Conservation (phyloP, 176 grass and related monocot genomes). For the Juncus inflexus region DNA sequence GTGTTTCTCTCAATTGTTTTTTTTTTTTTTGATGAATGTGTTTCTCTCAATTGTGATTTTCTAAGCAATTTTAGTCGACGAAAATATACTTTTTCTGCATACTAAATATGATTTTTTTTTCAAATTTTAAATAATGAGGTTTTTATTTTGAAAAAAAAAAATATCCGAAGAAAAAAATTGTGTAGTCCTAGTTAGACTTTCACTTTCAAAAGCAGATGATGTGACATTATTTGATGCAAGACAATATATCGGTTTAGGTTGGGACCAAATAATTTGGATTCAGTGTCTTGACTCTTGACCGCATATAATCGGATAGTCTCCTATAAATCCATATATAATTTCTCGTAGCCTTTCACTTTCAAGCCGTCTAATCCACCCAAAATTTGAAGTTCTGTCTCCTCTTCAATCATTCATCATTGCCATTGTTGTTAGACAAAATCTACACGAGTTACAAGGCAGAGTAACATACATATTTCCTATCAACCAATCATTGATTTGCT, state of each 20-base stretch:
- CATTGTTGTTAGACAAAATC: not conserved
- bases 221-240: not conserved
- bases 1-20: too few relatives aligned
- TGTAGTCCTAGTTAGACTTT: not conserved
- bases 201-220: not conserved
- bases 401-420: not conserved
- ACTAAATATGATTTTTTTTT: too few relatives aligned
- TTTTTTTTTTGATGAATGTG: too few relatives aligned
- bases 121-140: too few relatives aligned
- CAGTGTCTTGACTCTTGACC: not conserved
- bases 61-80: too few relatives aligned
- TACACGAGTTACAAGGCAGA: not conserved
- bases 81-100: too few relatives aligned
- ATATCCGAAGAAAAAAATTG: not conserved
- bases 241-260: not conserved
- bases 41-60: too few relatives aligned
- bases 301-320: not conserved
- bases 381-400: not conserved
- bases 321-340: slow-evolving; percentile 7
- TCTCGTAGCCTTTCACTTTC: slow-evolving; percentile 9
- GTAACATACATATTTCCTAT: not conserved
- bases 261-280: slow-evolving; percentile 6
- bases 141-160: not conserved
- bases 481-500: not conserved
- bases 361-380: slow-evolving; percentile 19